Evolutionary conservation across 2,329 filamentous ascomycete species (phyloP), one percentile per base, ranked within the genome.

Genomic region (Microdochium trichocladiopsis): DNA sequence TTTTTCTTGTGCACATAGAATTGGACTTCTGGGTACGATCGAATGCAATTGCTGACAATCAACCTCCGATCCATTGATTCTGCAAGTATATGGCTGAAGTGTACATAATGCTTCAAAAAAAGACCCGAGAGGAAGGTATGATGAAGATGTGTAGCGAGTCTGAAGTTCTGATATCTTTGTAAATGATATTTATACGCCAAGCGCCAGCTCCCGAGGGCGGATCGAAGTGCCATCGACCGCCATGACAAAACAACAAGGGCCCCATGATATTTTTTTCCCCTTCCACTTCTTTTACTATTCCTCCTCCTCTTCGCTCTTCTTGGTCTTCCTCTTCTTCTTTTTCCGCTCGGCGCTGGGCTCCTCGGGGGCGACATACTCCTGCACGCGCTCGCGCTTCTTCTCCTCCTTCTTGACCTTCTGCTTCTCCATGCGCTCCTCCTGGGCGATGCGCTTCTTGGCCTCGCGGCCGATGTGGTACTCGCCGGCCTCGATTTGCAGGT

Each of bases 391-490:
- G 69, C 86, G 87, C 72, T 87, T 81, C 79, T 90, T 95, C 69
- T 95, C 90, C 58, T 87, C 87, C 77, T 91, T 93, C 76, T 92
- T 93, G 70, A 84, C 78, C 71, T 84, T 87, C 74, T 96, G 92
- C 70, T 87, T 86, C 68, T 95, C 90, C 64, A 90, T 80, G 58
- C 90, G 78, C 64, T 90, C 88, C 66, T 93, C 87, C 70, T 88
- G 85, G 48, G 78, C 84, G 51, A 86, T 87, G 55, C 92, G 80
- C 64, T 95, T 90, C 78, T 95, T 96, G 55, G 90, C 92, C 65
- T 92, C 84, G 77, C 96, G 96, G 65, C 86, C 86, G 66, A 99
- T 72, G 71, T 97, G 97, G 74, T 95, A 99, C 74, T 97, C 93
- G 72, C 94, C 93, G 62, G 84, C 92, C 77, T 99, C 94, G 75